phyloP scores from a whole-genome alignment of 2,329 filamentous ascomycete genomes.

The Venturia aucupariae region DNA sequence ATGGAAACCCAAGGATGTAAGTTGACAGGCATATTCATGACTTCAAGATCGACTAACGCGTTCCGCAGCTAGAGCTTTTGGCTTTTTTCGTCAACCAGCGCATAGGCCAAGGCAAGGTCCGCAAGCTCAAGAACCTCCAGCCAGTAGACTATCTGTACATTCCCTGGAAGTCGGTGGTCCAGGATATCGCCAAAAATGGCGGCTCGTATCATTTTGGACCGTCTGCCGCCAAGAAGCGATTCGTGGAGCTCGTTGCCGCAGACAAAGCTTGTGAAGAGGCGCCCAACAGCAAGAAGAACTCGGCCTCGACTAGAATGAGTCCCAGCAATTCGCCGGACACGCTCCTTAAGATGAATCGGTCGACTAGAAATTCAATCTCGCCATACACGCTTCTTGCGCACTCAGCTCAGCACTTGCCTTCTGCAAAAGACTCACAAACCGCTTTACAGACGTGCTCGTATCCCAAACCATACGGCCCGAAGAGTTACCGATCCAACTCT shows the following conservation, averaged over 20 bases:
- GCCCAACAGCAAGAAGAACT: not conserved
- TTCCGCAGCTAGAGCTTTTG: conserved; percentile 20
- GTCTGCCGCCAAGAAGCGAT: conserved; percentile 55
- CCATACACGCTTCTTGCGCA: not conserved
- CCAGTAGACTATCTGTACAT: conserved; percentile 22
- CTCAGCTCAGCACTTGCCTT: not conserved
- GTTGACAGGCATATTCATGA: conserved; percentile 25
- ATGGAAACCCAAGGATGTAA: conserved; percentile 56
- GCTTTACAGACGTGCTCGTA: not conserved
- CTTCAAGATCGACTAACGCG: not conserved
- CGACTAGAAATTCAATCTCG: not conserved
- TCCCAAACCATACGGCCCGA: not conserved
- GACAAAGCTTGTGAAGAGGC: not conserved
- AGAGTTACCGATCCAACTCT: not conserved
- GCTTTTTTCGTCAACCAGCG: conserved; percentile 3
- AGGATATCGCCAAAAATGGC: conserved; percentile 42
- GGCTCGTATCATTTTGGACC: conserved; percentile 52
- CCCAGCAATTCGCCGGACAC: not conserved
- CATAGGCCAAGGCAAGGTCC: not conserved
- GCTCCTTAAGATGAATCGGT: not conserved
- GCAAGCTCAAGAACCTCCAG: conserved; percentile 6
- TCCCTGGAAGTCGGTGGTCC: conserved; percentile 50
- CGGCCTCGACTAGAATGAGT: not conserved
- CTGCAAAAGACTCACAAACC: not conserved
- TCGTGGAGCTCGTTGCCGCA: conserved; percentile 34